Evolutionary conservation across 192 early-diverging fungal species (phyloP).

Genomic region (Coemansia sp.): DNA sequence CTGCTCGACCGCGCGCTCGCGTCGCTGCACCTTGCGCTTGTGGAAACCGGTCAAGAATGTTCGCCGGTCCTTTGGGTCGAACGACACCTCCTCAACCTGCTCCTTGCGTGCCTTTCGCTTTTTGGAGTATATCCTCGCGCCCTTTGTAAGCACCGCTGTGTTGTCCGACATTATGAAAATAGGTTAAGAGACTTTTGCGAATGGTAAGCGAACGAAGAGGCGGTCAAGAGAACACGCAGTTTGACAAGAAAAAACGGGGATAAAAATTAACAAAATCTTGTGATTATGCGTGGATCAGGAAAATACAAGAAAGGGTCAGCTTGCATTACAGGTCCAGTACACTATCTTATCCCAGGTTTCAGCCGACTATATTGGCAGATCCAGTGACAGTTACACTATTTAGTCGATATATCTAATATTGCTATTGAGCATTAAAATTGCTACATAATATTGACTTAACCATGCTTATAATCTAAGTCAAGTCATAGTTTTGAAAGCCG

Average conservation of each 20-base stretch:
- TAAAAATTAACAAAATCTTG: not conserved
- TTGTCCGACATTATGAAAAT: conserved; percentile 48
- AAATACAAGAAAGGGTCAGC: no score
- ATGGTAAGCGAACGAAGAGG: not conserved
- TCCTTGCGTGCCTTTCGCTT: conserved; percentile 66
- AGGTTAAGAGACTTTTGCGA: not conserved
- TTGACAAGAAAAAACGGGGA: not conserved
- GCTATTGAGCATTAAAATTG: no score
- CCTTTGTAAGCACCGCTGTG: conserved; percentile 57
- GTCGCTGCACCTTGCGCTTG: conserved; percentile 72
- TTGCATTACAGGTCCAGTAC: no score
- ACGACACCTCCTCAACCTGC: conserved; percentile 60
- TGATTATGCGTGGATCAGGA: not conserved
- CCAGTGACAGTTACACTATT: no score
- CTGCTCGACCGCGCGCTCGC: conserved; percentile 52
- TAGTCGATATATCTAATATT: no score
- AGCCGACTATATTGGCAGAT: no score
- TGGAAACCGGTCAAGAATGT: conserved; percentile 76
- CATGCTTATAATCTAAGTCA: no score
- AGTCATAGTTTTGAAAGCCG: no score
- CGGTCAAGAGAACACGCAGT: not conserved
- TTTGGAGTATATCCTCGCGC: conserved; percentile 62
- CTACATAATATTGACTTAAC: no score
- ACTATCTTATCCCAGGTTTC: no score
- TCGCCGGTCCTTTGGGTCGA: conserved; percentile 62